Evolutionary conservation across 805 yeast species (phyloP), one percentile per base, ranked within the genome.

Genomic region (Saturnispora besseyi): DNA sequence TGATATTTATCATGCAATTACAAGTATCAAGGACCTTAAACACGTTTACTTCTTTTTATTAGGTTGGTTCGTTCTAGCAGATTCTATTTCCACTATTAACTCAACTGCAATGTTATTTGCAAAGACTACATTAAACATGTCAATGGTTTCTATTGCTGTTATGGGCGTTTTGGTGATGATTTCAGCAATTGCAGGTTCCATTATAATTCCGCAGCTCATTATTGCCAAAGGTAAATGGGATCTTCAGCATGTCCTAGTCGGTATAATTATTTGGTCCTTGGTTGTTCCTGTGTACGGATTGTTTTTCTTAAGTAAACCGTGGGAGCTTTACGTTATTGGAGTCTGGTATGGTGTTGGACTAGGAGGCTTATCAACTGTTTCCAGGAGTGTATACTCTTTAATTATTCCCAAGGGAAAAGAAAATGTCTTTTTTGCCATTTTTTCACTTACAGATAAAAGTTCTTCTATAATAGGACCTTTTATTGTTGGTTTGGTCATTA

Each of bases 21-120:
- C 69, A 41, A 82, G 79, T 55, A 87, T 84, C 1, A 70, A 77
- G 2, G 65, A 76, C 45, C 65, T 85, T 57, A 73, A 71, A 54
- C 91, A 85, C 57, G 85, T 86, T 18, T 69, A 77, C n/a, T 73
- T 77, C 11, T 85, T 82, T 55, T 65, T 85, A 9, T 44, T 77
- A 0, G 89, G 87, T 1, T 85, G 95, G 95, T 85, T 85, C 56
- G 73, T 86, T 41, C 70, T 85, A 2, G 78, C 87, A 21, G 95
- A 86, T 59, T 81, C 88, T 0, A 67, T 83, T 10, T 83, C 90
- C 1, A 86, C 93, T 0, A 84, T 85, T 50, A 85, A 84, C 61
- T 81, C 89, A 0, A 82, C 93, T 0, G 91, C 93, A 0, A 79
- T 86, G 30, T 61, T 85, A 36, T 85, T 85, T 66, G 87, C 93